Evolutionary conservation across 306 rosid species (phyloP), one percentile per base, ranked within the genome.

Genomic region (Vigna nakashimae): DNA sequence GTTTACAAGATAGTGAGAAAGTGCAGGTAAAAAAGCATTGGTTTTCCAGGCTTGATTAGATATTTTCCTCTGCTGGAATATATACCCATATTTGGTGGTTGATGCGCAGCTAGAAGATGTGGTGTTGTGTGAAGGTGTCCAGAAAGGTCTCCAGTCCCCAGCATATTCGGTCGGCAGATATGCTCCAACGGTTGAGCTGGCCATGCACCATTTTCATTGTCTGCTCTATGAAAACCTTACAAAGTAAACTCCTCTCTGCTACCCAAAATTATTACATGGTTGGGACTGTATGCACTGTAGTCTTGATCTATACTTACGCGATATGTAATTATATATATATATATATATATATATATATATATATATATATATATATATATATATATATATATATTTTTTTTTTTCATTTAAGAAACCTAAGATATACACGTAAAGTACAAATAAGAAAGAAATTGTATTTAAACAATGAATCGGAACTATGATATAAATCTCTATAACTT

Each of bases 191-290:
- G 89, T 94, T 52, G 98, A 94, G 88, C 89, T 82, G 48, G 97
- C 98, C 73, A 88, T 92, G 98, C 88, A 94, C 89, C 98, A 94
- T 86, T 94, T 92, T 71, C 98, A 90, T 70, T 62, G 88, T 71
- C 88, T 89, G 68, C 97, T 94, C 56, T 80, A 87, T 67, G 66
- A 75, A 67, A 78, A 81, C 79, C 82, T 93, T 2, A 57, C 68
- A 12, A 59, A 83, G 65, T 87, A 46, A 86, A 43, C 32, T 26
- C 53, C 60, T 17, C 5, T 58, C 38, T 12, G 30, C 22, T 3
- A 8, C 60, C 11, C 26, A 8, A 52, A 17, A n/a, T 52, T n/a
- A 52, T n/a, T 52, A 8, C 58, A 52, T 51, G 24, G 4, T 52
- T n/a, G 11, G 57, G 22, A 51, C 24, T 51, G 6, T 6, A 22